phyloP scores from a whole-genome alignment of 169 alveolate species.

The Plasmodium coatneyi region DNA sequence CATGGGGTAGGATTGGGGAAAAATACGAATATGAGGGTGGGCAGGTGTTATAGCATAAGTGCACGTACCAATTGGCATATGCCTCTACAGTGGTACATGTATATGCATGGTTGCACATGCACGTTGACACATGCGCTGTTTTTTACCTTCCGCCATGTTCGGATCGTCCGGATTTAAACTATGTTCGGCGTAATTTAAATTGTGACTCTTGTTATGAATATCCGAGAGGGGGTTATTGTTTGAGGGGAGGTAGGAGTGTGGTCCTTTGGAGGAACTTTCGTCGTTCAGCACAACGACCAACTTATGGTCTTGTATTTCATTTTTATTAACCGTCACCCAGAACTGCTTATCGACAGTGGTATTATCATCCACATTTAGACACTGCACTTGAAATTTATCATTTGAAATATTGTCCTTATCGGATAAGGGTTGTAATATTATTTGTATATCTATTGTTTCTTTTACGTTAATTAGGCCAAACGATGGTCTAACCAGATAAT shows the following conservation, averaged over 20 bases:
- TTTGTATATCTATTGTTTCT: slow-evolving; percentile 86
- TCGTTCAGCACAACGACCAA: slow-evolving; percentile 86
- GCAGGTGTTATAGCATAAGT: not conserved
- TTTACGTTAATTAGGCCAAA: slow-evolving; percentile 88
- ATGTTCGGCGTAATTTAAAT: slow-evolving; percentile 82
- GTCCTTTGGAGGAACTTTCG: slow-evolving; percentile 80
- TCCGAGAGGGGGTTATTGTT: slow-evolving; percentile 84
- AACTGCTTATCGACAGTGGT: slow-evolving; percentile 88
- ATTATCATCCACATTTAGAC: slow-evolving; percentile 80
- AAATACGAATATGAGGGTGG: not conserved
- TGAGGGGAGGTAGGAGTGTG: slow-evolving; percentile 78
- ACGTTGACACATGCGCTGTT: not conserved
- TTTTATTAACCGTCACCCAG: slow-evolving; percentile 87
- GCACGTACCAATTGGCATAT: not conserved
- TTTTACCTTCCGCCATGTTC: slow-evolving; percentile 35
- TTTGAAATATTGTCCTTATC: slow-evolving; percentile 86
- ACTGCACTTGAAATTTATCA: slow-evolving; percentile 89
- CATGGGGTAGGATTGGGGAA: slow-evolving; percentile 39
- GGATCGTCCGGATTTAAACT: slow-evolving; percentile 76
- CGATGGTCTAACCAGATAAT: slow-evolving; percentile 89
- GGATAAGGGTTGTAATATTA: slow-evolving; percentile 89
- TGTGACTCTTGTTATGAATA: slow-evolving; percentile 79
- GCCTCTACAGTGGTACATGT: not conserved
- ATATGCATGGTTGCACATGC: too few species aligned
- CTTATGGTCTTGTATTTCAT: slow-evolving; percentile 87